Evolutionary conservation across 2,329 filamentous ascomycete species (phyloP).

Genomic region (Fusarium sp.): DNA sequence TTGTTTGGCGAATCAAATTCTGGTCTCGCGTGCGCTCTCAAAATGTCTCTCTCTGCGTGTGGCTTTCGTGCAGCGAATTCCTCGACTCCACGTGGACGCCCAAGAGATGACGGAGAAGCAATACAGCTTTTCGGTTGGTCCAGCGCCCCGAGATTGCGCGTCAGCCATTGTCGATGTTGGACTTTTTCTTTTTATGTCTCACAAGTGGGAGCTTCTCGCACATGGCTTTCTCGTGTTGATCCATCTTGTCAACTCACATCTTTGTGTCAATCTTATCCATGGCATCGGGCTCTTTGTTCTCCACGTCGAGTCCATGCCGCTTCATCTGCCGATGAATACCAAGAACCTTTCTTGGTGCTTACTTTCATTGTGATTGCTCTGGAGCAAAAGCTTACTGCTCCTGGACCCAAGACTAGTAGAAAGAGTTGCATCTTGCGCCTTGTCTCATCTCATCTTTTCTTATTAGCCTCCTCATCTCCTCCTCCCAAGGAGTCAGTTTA

Average conservation of each 20-base stretch:
- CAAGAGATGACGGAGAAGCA: slow-evolving; percentile 9
- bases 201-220: slow-evolving; percentile 4
- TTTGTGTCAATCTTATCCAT: slow-evolving; percentile 15
- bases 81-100: slow-evolving; percentile 42
- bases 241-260: not conserved
- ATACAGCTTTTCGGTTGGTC: slow-evolving; percentile 29
- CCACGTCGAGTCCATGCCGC: not conserved
- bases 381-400: not conserved
- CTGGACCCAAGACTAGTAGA: not conserved
- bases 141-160: slow-evolving; percentile 38
- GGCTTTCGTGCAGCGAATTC: slow-evolving; percentile 37
- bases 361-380: not conserved
- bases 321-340: slow-evolving; percentile 29
- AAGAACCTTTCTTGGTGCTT: slow-evolving; percentile 23
- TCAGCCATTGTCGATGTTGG: slow-evolving; percentile 13
- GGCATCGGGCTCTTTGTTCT: slow-evolving; percentile 8
- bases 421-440: slow-evolving; percentile 1
- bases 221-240: slow-evolving; percentile 30
- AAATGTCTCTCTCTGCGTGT: slow-evolving; percentile 13
- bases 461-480: not conserved
- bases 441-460: slow-evolving; percentile 5
- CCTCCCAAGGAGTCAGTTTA: not conserved
- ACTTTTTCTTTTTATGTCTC: slow-evolving; percentile 24
- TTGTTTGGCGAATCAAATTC: not conserved
- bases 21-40: slow-evolving; percentile 9